Evolutionary conservation across 2,329 filamentous ascomycete species (phyloP), one percentile per base, ranked within the genome.

Genomic region (Aureobasidium sp.): DNA sequence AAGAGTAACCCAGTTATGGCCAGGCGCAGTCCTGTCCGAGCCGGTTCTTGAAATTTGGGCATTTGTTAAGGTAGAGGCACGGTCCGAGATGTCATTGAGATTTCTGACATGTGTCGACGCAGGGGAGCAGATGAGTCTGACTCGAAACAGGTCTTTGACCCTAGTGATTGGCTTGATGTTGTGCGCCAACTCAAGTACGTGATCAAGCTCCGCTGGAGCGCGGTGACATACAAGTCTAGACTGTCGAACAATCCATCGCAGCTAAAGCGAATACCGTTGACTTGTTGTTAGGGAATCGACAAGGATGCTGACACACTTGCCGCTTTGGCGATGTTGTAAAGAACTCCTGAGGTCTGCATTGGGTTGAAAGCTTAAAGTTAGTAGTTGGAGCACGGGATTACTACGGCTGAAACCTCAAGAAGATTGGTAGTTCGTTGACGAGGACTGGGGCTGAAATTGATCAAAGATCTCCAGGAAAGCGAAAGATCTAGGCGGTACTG

Each of bases 301-400:
- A 24, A 12, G 15, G 17, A 26, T 32, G 29, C 10, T n/a, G 17
- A 26, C 39, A 43, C 24, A 29, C 7, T 20, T 34, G 43, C 55
- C 55, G 55, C 43, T 59, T 59, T 59, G 17, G 41, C 41, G 55
- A 59, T 48, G 43, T 39, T 48, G 43, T 13, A 48, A 24, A 12
- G 32, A 32, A 48, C 55, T 59, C 55, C 55, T 59, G 55, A 59
- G 46, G 46, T 34, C 43, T 59, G 55, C 55, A 59, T 59, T 43
- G 43, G 27, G 43, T 43, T 17, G 12, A 55, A 55, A 55, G 51
- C 20, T 43, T 55, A 59, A 59, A 37, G 26, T 36, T 15, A 56
- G n/a, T 34, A 37, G 37, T 24, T n/a, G 24, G n/a, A 39, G 55
- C 46, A 48, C 46, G 26, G 26, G 17, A 48, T 9, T 20, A 48